Evolutionary conservation across 371 early-diverging fungal species (phyloP).

Genomic region (Zychaea mexicana): DNA sequence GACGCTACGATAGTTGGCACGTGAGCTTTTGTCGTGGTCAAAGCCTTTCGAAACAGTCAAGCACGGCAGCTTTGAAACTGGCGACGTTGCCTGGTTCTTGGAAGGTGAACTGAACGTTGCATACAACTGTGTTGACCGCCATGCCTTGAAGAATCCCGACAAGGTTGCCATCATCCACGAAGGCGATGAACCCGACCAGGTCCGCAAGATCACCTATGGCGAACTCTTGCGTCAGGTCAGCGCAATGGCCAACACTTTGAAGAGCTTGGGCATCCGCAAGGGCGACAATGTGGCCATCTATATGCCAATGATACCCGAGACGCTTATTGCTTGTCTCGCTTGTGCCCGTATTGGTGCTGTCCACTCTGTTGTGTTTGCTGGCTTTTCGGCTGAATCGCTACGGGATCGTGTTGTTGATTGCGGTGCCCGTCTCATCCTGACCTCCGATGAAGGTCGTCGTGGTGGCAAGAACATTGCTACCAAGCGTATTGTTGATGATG

Average conservation of each 20-base stretch:
- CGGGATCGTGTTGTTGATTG: conserved; percentile 86
- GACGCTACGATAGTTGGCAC: conserved; percentile 58
- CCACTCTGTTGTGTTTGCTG: conserved; percentile 94
- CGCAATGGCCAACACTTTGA: conserved; percentile 83
- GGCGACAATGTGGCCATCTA: conserved; percentile 97
- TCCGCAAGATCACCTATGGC: conserved; percentile 80
- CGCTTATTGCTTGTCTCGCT: conserved; percentile 90
- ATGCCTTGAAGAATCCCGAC: conserved; percentile 74
- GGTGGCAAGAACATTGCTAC: conserved; percentile 91
- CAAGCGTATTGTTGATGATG: conserved; percentile 93
- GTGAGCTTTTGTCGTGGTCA: conserved; percentile 75
- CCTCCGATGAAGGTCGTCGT: conserved; percentile 88
- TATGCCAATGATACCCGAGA: conserved; percentile 98
- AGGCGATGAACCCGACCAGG: conserved; percentile 85
- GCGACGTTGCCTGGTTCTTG: conserved; percentile 92
- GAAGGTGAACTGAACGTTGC: conserved; percentile 95
- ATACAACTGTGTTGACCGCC: conserved; percentile 97
- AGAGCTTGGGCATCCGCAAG: conserved; percentile 80
- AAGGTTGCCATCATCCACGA: conserved; percentile 86
- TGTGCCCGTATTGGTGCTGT: conserved; percentile 94
- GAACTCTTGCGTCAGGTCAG: conserved; percentile 85
- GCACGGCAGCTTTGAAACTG: conserved; percentile 69
- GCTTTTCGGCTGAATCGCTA: conserved; percentile 90
- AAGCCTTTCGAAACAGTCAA: conserved; percentile 72
- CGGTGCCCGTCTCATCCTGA: conserved; percentile 78